phyloP scores from a whole-genome alignment of 2,329 filamentous ascomycete genomes.

The Clonostachys chloroleuca region DNA sequence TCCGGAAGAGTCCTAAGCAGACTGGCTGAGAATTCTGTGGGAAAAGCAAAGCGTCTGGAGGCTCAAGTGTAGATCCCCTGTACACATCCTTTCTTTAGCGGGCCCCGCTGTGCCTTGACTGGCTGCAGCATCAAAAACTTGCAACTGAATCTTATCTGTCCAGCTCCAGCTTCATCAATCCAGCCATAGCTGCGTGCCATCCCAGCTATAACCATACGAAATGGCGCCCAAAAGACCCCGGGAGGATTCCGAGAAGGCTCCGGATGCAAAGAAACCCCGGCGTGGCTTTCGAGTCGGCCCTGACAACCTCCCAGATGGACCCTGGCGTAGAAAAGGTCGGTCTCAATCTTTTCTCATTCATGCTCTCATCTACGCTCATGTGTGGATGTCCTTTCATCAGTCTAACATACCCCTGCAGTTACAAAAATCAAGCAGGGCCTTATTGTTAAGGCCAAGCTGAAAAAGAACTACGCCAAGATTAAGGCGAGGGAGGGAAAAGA shows the following conservation, averaged over 20 bases:
- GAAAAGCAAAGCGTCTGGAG: too few species aligned
- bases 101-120: too few species aligned
- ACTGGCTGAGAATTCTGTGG: too few species aligned
- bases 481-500: conserved; percentile 42
- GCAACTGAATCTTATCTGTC: not conserved
- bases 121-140: too few species aligned
- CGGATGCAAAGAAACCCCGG: conserved; percentile 44
- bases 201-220: not conserved
- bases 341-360: conserved; percentile 2
- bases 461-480: conserved; percentile 87
- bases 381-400: not conserved
- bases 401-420: conserved; percentile 38
- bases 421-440: conserved; percentile 85
- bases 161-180: not conserved
- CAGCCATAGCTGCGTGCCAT: not conserved
- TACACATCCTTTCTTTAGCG: too few species aligned
- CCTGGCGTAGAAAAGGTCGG: conserved; percentile 72
- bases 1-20: too few species aligned
- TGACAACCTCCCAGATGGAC: conserved; percentile 85
- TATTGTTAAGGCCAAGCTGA: conserved; percentile 89
- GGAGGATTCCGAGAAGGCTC: conserved; percentile 19
- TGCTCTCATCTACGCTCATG: conserved; percentile 5
- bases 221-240: conserved; percentile 61
- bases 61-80: too few species aligned
- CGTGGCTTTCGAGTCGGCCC: conserved; percentile 85